A percentile compares a stretch with the other conserved stretches of the same genome.
These are phyloP conservation scores for Xylariaceae sp. DNA, from an alignment of 2,329 filamentous ascomycete genomes.

Conservation along the genomic window DNA sequence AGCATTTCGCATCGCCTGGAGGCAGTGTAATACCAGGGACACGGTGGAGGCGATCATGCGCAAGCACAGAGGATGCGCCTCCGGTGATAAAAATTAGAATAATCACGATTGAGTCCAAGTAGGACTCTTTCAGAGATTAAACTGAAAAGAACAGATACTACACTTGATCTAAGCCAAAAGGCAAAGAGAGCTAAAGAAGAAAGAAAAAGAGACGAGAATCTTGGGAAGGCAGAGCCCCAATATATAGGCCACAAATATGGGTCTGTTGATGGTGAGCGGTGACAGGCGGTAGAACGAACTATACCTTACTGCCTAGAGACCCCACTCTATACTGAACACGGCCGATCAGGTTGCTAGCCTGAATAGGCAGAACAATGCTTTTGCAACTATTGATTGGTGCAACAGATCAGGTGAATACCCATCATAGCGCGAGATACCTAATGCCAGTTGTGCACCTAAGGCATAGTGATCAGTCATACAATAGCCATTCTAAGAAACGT, in stretches of 20 bases:
- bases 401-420: too few species aligned
- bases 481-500: too few species aligned
- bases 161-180: constrained; percentile 72
- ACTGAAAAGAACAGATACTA: constrained; percentile 98
- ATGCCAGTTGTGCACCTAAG: too few species aligned
- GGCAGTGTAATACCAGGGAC: constrained; percentile 79
- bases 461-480: too few species aligned
- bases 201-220: constrained; percentile 21
- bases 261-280: constrained; percentile 13
- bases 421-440: too few species aligned
- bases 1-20: constrained; percentile 72
- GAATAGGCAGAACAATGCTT: too few species aligned
- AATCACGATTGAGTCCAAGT: constrained; percentile 76
- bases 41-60: constrained; percentile 69
- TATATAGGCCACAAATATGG: constrained; percentile 19
- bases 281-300: constrained; percentile 12
- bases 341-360: constrained; percentile 4
- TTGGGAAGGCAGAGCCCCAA: constrained; percentile 8
- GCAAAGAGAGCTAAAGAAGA: constrained; percentile 51
- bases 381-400: too few species aligned
- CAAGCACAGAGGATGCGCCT: constrained; percentile 72
- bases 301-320: background rate
- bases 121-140: constrained; percentile 90
- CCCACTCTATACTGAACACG: background rate
- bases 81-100: constrained; percentile 76